phyloP scores from a whole-genome alignment of 2,329 filamentous ascomycete genomes.

The Fusarium staphyleae region DNA sequence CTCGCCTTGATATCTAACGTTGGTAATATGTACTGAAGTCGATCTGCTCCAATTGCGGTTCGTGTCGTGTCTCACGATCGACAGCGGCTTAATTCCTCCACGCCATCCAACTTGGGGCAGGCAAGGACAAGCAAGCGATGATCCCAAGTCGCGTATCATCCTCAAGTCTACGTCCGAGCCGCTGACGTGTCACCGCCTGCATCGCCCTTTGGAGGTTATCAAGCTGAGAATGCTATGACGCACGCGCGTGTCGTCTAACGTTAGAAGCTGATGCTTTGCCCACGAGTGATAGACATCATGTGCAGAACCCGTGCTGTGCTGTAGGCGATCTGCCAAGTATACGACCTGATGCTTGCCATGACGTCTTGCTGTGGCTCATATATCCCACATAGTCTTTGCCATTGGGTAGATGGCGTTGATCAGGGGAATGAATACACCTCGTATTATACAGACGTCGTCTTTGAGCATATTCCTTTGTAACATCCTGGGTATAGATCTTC shows the following conservation, averaged over 20 bases:
- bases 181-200: background rate
- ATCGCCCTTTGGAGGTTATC: background rate
- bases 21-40: no score
- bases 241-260: background rate
- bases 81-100: no score
- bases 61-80: no score
- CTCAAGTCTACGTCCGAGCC: background rate
- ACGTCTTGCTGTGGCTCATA: background rate
- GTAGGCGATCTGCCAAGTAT: background rate
- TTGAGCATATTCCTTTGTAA: background rate
- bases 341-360: background rate
- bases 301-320: no score
- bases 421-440: conserved; percentile 12
- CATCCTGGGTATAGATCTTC: background rate
- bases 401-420: background rate
- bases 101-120: no score
- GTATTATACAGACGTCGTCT: background rate
- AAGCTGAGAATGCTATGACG: background rate
- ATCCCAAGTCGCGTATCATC: no score
- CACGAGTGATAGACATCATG: background rate
- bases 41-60: no score
- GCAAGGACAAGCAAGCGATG: no score
- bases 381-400: background rate
- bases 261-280: background rate
- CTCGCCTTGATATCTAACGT: no score